A percentile compares a stretch with the other conserved stretches of the same genome.
Conservation (phyloP, 257 asterid species). For the Plectranthus barbatus region DNA sequence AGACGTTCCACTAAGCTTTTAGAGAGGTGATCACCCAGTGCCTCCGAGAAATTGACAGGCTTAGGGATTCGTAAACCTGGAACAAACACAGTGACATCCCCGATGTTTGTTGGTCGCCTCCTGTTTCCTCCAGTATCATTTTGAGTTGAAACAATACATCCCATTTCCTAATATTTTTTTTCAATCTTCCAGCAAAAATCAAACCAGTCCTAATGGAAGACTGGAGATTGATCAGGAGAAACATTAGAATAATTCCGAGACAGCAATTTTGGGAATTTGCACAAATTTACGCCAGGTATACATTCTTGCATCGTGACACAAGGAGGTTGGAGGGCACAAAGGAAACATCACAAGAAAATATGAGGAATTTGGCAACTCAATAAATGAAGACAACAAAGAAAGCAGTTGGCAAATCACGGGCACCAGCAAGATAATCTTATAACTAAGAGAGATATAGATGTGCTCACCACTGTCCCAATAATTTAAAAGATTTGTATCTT, state of each 20-base stretch:
- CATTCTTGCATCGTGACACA: conserved; percentile 6
- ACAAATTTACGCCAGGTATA: background rate
- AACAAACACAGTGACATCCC: conserved; percentile 82
- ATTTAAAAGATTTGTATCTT: conserved; percentile 26
- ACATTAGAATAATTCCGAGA: background rate
- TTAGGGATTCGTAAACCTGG: conserved; percentile 92
- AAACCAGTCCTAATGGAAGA: conserved; percentile 4
- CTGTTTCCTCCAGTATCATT: conserved; percentile 67
- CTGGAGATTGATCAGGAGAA: conserved; percentile 4
- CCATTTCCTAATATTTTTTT: conserved; percentile 50
- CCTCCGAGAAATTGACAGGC: conserved; percentile 64
- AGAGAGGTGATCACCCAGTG: conserved; percentile 46
- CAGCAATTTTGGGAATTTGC: background rate
- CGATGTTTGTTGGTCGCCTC: conserved; percentile 84
- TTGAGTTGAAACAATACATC: conserved; percentile 73
- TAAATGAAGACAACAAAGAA: conserved; percentile 51
- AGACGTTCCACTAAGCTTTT: conserved; percentile 73
- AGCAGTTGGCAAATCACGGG: conserved; percentile 65
- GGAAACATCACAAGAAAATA: conserved; percentile 26
- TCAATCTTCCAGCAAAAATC: conserved; percentile 25
- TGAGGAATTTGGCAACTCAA: conserved; percentile 22
- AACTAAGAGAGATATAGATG: conserved; percentile 19
- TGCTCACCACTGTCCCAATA: conserved; percentile 35
- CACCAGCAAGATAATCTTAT: conserved; percentile 15
- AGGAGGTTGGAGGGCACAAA: background rate